Percentiles rank a stretch among this genome's conserved stretches.
Evolutionary conservation across 257 asterid species (phyloP).

Genomic region (Plantago major): DNA sequence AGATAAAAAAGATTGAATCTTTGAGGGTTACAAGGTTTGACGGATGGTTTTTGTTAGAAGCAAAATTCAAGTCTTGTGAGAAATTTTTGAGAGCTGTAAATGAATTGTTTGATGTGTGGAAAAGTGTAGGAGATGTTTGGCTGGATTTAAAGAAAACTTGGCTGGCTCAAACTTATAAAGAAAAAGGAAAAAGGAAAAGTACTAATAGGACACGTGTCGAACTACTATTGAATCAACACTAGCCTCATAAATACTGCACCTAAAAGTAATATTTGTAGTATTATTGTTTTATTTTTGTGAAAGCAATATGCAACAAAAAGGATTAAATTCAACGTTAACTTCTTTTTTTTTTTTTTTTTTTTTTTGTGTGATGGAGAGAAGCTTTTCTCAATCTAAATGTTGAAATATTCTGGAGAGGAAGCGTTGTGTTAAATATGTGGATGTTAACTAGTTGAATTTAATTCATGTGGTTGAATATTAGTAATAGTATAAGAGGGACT

Average conservation of each 20-base stretch:
- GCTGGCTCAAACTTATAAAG: neutral
- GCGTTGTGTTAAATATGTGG: no score
- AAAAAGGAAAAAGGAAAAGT: neutral
- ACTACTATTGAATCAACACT: slow-evolving; percentile 14
- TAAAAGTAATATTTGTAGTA: neutral
- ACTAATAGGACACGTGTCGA: slow-evolving; percentile 28
- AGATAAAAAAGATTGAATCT: slow-evolving; percentile 13
- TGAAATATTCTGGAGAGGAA: no score
- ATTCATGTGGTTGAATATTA: no score
- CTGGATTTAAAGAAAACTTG: neutral
- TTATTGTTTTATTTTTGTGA: no score
- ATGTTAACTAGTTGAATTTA: no score
- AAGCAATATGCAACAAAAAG: no score
- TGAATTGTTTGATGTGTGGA: slow-evolving; percentile 3
- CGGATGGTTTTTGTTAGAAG: neutral
- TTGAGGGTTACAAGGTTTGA: neutral
- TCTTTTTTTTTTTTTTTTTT: no score
- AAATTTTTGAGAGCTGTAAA: slow-evolving; percentile 3
- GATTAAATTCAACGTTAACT: no score
- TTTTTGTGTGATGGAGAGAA: no score
- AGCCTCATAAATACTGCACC: slow-evolving; percentile 21
- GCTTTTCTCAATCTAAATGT: no score
- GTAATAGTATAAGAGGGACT: no score
- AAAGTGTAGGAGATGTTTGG: neutral
- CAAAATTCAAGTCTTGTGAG: neutral